Base-by-base conservation (phyloP, 2,329 filamentous ascomycete species). In the Cladophialophora immunda region DNA sequence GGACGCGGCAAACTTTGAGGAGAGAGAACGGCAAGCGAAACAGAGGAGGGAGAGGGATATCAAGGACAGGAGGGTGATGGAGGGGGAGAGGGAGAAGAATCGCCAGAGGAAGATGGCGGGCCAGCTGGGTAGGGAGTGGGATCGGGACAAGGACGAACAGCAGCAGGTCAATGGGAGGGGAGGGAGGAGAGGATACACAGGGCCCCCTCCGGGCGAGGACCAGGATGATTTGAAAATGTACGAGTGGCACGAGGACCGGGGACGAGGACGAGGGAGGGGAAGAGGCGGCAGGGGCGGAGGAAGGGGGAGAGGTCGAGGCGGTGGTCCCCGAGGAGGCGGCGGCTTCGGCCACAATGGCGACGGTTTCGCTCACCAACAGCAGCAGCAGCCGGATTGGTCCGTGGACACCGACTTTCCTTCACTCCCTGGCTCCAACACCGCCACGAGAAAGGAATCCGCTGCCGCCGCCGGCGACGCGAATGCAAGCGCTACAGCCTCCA, bases 1-100 rank as follows among this genome's bases (percentile, higher is more conserved):
- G n/a, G 89, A 91, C 70, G 84, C 86, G 62, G 87, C 87, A 2
- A 85, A 84, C 0, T 90, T 89, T 74, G 83, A 87, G 50, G 83
- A 88, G 65, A 83, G 88, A n/a, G 89, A 91, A 73, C 84, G 85
- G 36, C 78, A 86, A 9, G 84, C 86, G 0, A 83, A 83, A 25
- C 81, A 84, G 70, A 83, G 86, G 64, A 79, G 84, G 64, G 80
- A 78, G 30, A 84, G 89, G 71, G 81, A 83, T 65, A 72, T 72
- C 4, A 76, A 75, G 64, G 84, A 87, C 66, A 77, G 86, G 36
- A 84, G 84, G 66, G 82, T 84, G 62, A 88, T 89, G 86, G 86
- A 88, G 76, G 82, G 81, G 25, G 87, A 90, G 76, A 80, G 87
- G 22, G 87, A 90, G 75, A 83, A 82, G 73, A 89, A 89, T 69